These are phyloP conservation scores for Pseudohalonectria lignicola DNA, from an alignment of 2,329 filamentous ascomycete species.

Conservation along the genomic window DNA sequence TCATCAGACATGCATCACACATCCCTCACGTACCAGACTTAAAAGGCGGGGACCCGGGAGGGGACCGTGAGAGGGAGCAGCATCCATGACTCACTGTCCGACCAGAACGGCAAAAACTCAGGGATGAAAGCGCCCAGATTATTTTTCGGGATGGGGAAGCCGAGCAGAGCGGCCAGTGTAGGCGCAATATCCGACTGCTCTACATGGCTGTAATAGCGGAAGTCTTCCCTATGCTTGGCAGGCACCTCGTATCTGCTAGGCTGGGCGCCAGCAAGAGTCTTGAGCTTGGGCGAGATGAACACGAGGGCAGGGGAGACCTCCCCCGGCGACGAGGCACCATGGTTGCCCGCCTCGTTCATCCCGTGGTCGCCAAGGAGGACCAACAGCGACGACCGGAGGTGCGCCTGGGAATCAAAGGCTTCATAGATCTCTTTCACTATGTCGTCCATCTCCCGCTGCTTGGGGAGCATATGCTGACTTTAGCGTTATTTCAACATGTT, in stretches of 20 bases:
- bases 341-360: conserved; percentile 99
- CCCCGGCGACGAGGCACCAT: conserved; percentile 85
- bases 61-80: not conserved
- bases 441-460: conserved; percentile 69
- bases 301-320: conserved; percentile 90
- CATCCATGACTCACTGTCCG: conserved; percentile 32
- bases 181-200: conserved; percentile 93
- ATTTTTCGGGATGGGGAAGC: conserved; percentile 80
- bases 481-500: conserved; percentile 4
- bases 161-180: conserved; percentile 75
- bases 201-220: conserved; percentile 74
- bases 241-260: conserved; percentile 4
- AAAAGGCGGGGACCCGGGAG: not conserved
- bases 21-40: too few relatives aligned
- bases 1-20: too few relatives aligned
- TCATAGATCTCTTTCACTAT: conserved; percentile 53
- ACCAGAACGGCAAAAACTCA: conserved; percentile 71
- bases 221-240: conserved; percentile 51
- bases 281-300: conserved; percentile 80
- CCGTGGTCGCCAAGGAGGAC: conserved; percentile 90
- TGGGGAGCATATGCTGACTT: conserved; percentile 83
- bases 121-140: conserved; percentile 80
- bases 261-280: conserved; percentile 32
- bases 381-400: conserved; percentile 69
- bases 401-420: conserved; percentile 57